Evolutionary conservation across 306 rosid genomes (phyloP).

Genomic region (Begonia loranthoides): DNA sequence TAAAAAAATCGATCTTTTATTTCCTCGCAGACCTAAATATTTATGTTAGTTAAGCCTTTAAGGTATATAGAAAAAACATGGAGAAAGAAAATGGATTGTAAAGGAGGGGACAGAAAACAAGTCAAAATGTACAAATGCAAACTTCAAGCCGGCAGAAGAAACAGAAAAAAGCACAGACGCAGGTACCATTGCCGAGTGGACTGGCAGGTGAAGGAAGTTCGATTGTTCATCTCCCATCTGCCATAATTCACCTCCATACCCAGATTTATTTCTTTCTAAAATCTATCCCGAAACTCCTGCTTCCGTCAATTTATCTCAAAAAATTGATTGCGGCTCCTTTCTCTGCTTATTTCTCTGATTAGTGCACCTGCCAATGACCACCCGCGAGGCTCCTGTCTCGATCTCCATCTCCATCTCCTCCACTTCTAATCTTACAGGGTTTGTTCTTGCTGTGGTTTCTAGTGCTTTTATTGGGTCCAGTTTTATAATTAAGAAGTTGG

Average conservation of each 20-base stretch:
- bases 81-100: too few relatives aligned
- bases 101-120: too few relatives aligned
- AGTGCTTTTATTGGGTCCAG: constrained; percentile 84
- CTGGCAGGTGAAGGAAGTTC: background rate
- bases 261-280: background rate
- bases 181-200: background rate
- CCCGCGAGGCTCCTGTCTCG: constrained; percentile 7
- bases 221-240: background rate
- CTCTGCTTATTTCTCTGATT: constrained; percentile 1
- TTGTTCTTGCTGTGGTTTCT: constrained; percentile 52
- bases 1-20: too few relatives aligned
- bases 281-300: background rate
- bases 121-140: background rate
- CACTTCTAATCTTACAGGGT: constrained; percentile 45
- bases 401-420: constrained; percentile 4
- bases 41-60: too few relatives aligned
- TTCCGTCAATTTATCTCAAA: background rate
- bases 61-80: too few relatives aligned
- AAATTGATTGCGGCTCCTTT: background rate
- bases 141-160: background rate
- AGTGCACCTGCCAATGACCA: constrained; percentile 16
- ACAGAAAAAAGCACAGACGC: background rate
- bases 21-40: too few relatives aligned
- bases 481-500: constrained; percentile 81
- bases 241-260: background rate